Conservation (phyloP, 2,329 filamentous ascomycete genomes). For the Rutstroemia sp. region DNA sequence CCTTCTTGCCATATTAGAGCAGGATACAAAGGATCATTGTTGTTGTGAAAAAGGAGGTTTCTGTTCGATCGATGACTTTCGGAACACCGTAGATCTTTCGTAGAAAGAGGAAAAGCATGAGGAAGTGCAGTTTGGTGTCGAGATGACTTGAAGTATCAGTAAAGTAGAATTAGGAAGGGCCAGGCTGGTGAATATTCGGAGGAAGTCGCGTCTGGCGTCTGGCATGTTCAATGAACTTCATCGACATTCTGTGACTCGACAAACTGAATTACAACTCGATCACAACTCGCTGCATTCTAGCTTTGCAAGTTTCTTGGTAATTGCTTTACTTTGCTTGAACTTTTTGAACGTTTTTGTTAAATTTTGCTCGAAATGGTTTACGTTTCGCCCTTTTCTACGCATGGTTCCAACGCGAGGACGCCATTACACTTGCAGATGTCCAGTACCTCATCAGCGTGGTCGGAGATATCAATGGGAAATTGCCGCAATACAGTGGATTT, state of each 20-base stretch:
- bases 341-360: slow-evolving; percentile 1
- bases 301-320: background rate
- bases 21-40: background rate
- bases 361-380: slow-evolving; percentile 12
- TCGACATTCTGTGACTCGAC: background rate
- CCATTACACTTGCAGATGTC: slow-evolving; percentile 5
- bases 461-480: slow-evolving; percentile 16
- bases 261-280: background rate
- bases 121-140: no score
- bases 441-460: slow-evolving; percentile 15
- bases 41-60: no score
- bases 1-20: slow-evolving; percentile 7
- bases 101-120: no score
- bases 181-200: no score
- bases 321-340: slow-evolving; percentile 2
- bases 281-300: background rate
- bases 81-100: no score
- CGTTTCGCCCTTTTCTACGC: slow-evolving; percentile 12
- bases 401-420: slow-evolving; percentile 5
- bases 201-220: background rate
- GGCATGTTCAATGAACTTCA: background rate
- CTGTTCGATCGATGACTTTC: no score
- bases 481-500: slow-evolving; percentile 9
- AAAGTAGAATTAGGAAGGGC: no score
- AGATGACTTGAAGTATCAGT: no score